Evolutionary conservation across 2,329 filamentous ascomycete species (phyloP).

Genomic region (Fonsecaea nubica): DNA sequence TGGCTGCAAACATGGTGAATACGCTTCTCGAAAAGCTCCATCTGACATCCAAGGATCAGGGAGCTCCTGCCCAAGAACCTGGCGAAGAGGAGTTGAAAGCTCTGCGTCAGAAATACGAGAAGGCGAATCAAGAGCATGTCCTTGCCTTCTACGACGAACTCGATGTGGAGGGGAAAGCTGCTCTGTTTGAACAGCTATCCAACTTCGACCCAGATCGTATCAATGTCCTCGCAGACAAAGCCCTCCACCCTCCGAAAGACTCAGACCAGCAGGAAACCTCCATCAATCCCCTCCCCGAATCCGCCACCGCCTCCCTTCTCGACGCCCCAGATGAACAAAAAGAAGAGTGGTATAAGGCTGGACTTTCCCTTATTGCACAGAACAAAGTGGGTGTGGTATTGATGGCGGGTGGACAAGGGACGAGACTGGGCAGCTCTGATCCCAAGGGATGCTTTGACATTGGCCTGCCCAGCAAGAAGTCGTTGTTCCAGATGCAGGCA

Average conservation of each 20-base stretch:
- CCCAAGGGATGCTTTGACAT: conserved; percentile 99
- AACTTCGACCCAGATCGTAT: conserved; percentile 84
- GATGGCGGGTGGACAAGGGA: conserved; percentile 97
- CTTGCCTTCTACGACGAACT: conserved; percentile 88
- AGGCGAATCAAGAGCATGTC: conserved; percentile 79
- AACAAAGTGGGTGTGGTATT: conserved; percentile 84
- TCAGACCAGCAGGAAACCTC: conserved; percentile 54
- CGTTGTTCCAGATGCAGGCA: conserved; percentile 95
- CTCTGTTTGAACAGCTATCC: conserved; percentile 80
- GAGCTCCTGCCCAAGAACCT: conserved; percentile 56
- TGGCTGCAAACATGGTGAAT: conserved; percentile 55
- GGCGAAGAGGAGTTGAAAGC: conserved; percentile 69
- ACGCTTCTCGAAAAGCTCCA: conserved; percentile 58
- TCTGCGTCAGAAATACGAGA: conserved; percentile 74
- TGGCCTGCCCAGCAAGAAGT: conserved; percentile 88
- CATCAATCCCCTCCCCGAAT: conserved; percentile 86
- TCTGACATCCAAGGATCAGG: conserved; percentile 45
- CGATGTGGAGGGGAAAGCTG: conserved; percentile 72
- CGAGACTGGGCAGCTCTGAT: conserved; percentile 87
- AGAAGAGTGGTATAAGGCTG: conserved; percentile 79
- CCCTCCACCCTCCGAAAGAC: conserved; percentile 75
- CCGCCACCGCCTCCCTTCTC: conserved; percentile 86
- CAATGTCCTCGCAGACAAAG: conserved; percentile 82
- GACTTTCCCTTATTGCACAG: conserved; percentile 69
- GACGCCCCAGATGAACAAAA: conserved; percentile 82